phyloP scores from a whole-genome alignment of 2,329 filamentous ascomycete species.

The Dactylonectria macrodidyma region DNA sequence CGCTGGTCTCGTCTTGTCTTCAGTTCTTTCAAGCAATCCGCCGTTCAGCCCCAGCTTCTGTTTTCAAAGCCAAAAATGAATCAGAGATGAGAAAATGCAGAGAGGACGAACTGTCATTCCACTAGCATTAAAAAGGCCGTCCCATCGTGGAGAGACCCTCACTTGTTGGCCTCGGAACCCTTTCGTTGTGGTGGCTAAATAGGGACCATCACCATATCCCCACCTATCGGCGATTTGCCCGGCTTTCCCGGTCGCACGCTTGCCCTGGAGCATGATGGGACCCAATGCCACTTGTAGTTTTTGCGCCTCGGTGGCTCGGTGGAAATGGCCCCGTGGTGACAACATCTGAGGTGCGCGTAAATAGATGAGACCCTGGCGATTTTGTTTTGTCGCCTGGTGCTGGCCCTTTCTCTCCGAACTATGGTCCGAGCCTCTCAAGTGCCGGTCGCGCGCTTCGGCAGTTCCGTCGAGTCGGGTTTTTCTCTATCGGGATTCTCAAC shows the following conservation, averaged over 20 bases:
- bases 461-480: conserved; percentile 2
- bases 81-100: background rate
- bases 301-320: conserved; percentile 13
- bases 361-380: background rate
- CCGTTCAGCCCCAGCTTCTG: background rate
- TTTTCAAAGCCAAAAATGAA: background rate
- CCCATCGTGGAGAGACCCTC: conserved; percentile 7
- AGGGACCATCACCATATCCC: conserved; percentile 37
- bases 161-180: background rate
- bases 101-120: background rate
- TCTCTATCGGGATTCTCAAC: background rate
- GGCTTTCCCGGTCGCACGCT: conserved; percentile 25
- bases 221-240: conserved; percentile 45
- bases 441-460: conserved; percentile 4
- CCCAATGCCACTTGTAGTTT: background rate
- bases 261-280: conserved; percentile 15
- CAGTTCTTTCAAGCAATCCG: background rate
- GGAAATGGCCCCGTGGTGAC: background rate
- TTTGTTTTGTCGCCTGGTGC: background rate
- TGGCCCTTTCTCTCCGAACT: background rate
- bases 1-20: conserved; percentile 1
- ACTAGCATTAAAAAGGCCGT: background rate
- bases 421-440: background rate
- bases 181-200: conserved; percentile 34
- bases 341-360: background rate